These are phyloP conservation scores for Phytophthora fragariaefolia DNA, from an alignment of 352 stramenopile species.

Conservation along the genomic window DNA sequence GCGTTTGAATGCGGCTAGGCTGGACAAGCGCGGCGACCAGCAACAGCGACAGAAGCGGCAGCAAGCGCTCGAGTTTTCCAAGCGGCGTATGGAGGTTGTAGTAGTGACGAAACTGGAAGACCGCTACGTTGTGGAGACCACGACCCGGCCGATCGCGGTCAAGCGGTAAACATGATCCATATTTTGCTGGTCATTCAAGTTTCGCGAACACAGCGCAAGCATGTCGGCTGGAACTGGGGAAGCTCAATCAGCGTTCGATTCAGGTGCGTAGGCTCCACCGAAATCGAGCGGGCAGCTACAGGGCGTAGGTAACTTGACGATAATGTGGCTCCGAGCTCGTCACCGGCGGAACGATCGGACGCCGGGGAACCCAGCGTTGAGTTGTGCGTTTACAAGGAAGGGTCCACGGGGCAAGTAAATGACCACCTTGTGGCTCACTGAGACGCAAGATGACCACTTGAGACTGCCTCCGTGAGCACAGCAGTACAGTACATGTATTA, in stretches of 20 bases:
- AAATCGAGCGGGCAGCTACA: slow-evolving; percentile 22
- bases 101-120: slow-evolving; percentile 36
- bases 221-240: slow-evolving; percentile 24
- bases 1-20: slow-evolving; percentile 66
- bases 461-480: slow-evolving; percentile 3
- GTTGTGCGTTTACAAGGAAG: slow-evolving; percentile 29
- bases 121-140: slow-evolving; percentile 37
- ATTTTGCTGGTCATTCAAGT: slow-evolving; percentile 9
- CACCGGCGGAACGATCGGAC: slow-evolving; percentile 23
- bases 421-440: too few relatives aligned
- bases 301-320: slow-evolving; percentile 21
- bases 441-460: slow-evolving; percentile 7
- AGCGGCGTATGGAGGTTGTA: slow-evolving; percentile 53
- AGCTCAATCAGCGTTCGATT: slow-evolving; percentile 13
- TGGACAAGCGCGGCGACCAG: slow-evolving; percentile 32
- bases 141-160: slow-evolving; percentile 19
- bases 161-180: slow-evolving; percentile 24
- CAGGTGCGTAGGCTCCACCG: slow-evolving; percentile 9
- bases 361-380: slow-evolving; percentile 9
- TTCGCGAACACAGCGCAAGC: not conserved
- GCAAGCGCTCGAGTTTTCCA: slow-evolving; percentile 68
- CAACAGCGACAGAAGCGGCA: slow-evolving; percentile 49
- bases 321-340: slow-evolving; percentile 18
- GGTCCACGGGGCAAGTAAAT: slow-evolving; percentile 8
- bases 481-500: too few relatives aligned